A percentile compares a stretch with the other conserved stretches of the same genome.
These are phyloP conservation scores for Lipomyces mesembrius DNA, from an alignment of 805 yeast species.

Conservation along the genomic window DNA sequence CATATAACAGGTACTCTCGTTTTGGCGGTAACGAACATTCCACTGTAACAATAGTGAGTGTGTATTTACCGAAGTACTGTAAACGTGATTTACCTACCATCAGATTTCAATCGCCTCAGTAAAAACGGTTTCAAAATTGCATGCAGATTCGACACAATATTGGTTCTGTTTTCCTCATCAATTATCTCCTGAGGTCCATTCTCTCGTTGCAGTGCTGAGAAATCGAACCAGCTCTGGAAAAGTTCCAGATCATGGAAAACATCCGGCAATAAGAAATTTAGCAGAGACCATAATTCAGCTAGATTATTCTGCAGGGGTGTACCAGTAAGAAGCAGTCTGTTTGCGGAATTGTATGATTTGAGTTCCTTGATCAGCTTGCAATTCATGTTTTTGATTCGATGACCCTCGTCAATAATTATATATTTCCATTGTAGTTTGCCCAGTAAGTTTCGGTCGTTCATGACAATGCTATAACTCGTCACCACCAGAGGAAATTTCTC, in stretches of 20 bases:
- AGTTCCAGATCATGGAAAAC: slow-evolving; percentile 87
- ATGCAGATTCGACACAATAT: slow-evolving; percentile 76
- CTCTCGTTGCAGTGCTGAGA: slow-evolving; percentile 49
- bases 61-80: background rate
- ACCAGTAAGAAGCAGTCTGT: slow-evolving; percentile 86
- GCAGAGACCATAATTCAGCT: slow-evolving; percentile 86
- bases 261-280: slow-evolving; percentile 90
- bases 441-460: slow-evolving; percentile 65
- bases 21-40: slow-evolving; percentile 77
- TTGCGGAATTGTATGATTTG: slow-evolving; percentile 62
- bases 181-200: slow-evolving; percentile 57
- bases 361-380: slow-evolving; percentile 74
- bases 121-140: slow-evolving; percentile 87
- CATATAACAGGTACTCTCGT: slow-evolving; percentile 82
- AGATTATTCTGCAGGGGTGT: slow-evolving; percentile 93
- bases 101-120: slow-evolving; percentile 76
- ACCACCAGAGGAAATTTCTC: slow-evolving; percentile 58
- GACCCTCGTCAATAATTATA: slow-evolving; percentile 94
- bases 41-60: slow-evolving; percentile 47
- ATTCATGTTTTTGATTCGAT: slow-evolving; percentile 82
- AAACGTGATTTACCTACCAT: slow-evolving; percentile 37
- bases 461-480: slow-evolving; percentile 79
- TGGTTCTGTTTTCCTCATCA: slow-evolving; percentile 60
- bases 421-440: slow-evolving; percentile 71
- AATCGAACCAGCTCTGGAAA: slow-evolving; percentile 94